These are phyloP conservation scores for Flaveria trinervia DNA, from an alignment of 129 eudicot genomes.

Conservation along the genomic window DNA sequence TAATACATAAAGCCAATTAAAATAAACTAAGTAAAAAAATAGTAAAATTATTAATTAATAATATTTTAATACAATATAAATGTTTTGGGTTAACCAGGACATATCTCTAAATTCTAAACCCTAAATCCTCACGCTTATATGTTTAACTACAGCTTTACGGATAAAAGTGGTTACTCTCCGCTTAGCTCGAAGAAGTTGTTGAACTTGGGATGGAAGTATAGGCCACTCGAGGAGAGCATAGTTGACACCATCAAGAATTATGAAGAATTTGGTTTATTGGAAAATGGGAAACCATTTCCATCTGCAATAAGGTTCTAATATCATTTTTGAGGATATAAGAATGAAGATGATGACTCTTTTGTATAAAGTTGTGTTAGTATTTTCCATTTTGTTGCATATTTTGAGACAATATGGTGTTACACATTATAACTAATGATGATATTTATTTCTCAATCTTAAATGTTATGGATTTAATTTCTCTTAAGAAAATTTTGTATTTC, in stretches of 20 bases:
- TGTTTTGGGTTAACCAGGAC: neutral
- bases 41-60: no score
- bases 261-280: slow-evolving; percentile 37
- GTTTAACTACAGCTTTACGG: slow-evolving; percentile 33
- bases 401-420: neutral
- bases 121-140: neutral
- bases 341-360: slow-evolving; percentile 5
- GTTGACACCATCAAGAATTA: slow-evolving; percentile 31
- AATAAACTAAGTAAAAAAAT: neutral
- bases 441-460: no score
- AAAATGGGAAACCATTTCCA: slow-evolving; percentile 34
- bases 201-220: slow-evolving; percentile 42
- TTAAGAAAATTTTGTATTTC: no score
- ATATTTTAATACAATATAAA: neutral
- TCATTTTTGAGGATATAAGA: neutral
- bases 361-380: no score
- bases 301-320: slow-evolving; percentile 21
- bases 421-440: no score
- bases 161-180: neutral
- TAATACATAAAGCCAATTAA: neutral
- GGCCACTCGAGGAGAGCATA: slow-evolving; percentile 46
- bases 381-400: no score
- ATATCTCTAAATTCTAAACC: neutral
- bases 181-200: slow-evolving; percentile 38
- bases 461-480: no score